Percentiles rank a stretch among this genome's conserved stretches.
phyloP scores from a whole-genome alignment of 129 eudicot species.

The Dittrichia graveolens region DNA sequence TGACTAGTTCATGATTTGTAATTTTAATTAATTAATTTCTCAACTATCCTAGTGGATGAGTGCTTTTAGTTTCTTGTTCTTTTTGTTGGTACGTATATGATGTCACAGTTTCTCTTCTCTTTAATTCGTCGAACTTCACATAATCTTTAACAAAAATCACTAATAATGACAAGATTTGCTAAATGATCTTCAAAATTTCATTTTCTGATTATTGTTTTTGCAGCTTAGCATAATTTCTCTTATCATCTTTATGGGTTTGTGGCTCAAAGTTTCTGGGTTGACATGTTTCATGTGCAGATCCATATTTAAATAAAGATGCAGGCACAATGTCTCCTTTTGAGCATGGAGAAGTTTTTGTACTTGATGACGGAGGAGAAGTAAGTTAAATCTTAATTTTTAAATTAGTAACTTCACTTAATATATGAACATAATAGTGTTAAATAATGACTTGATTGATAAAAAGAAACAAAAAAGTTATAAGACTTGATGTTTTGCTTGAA shows the following conservation, averaged over 20 bases:
- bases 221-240: not conserved
- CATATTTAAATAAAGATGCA: slow-evolving; percentile 93
- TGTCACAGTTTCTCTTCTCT: not conserved
- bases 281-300: slow-evolving; percentile 59
- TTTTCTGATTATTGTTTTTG: not conserved
- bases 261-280: slow-evolving; percentile 3
- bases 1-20: slow-evolving; percentile 28
- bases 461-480: not conserved
- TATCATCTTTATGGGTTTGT: not conserved
- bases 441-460: not conserved
- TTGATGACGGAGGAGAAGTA: slow-evolving; percentile 99
- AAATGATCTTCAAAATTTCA: not conserved
- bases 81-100: not conserved
- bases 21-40: slow-evolving; percentile 19
- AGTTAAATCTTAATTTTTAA: slow-evolving; percentile 4
- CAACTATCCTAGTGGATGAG: not conserved
- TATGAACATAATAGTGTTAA: not conserved
- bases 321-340: slow-evolving; percentile 99
- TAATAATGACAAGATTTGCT: not conserved
- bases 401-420: not conserved
- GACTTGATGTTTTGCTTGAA: slow-evolving; percentile 33
- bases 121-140: not conserved
- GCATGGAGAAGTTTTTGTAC: slow-evolving; percentile 95
- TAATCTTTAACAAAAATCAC: no score
- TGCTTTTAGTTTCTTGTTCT: slow-evolving; percentile 18